Percentiles rank a stretch among this genome's conserved stretches.
phyloP scores from a whole-genome alignment of 2,329 filamentous ascomycete genomes.

The Aspergillus thermomutatus region DNA sequence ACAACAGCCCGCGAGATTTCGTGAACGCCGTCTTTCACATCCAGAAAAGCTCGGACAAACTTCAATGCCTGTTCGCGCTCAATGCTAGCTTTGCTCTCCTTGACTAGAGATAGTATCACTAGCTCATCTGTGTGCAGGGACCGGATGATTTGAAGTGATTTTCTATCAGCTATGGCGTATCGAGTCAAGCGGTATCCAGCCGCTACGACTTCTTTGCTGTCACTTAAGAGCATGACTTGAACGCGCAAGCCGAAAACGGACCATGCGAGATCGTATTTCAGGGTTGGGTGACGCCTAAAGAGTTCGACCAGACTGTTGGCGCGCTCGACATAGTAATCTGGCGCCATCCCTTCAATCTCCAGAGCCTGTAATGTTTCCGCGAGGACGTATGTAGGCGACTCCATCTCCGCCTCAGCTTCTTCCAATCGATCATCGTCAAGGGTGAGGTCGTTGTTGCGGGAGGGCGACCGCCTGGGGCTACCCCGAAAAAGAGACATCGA shows the following conservation, averaged over 20 bases:
- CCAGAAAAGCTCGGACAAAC: constrained; percentile 89
- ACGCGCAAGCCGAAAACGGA: constrained; percentile 89
- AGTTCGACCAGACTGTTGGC: constrained; percentile 92
- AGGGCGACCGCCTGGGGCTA: constrained; percentile 53
- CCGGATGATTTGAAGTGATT: constrained; percentile 84
- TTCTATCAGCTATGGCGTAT: constrained; percentile 89
- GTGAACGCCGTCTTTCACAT: constrained; percentile 86
- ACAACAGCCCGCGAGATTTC: constrained; percentile 86
- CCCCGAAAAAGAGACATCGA: constrained; percentile 55
- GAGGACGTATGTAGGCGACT: constrained; percentile 88
- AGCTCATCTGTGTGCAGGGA: constrained; percentile 86
- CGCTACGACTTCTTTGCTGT: constrained; percentile 91
- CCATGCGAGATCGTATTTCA: constrained; percentile 97
- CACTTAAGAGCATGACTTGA: constrained; percentile 93
- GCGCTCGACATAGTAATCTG: constrained; percentile 92
- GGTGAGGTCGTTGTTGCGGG: constrained; percentile 35
- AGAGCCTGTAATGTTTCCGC: constrained; percentile 87
- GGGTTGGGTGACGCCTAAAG: constrained; percentile 86
- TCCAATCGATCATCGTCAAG: constrained; percentile 40
- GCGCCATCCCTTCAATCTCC: constrained; percentile 79
- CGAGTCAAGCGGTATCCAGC: constrained; percentile 90
- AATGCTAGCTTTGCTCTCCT: constrained; percentile 94
- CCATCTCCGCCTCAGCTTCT: constrained; percentile 64
- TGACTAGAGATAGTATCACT: constrained; percentile 86
- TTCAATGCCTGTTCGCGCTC: constrained; percentile 96